phyloP scores from a whole-genome alignment of 257 asterid genomes.

The Solanum sitiens region DNA sequence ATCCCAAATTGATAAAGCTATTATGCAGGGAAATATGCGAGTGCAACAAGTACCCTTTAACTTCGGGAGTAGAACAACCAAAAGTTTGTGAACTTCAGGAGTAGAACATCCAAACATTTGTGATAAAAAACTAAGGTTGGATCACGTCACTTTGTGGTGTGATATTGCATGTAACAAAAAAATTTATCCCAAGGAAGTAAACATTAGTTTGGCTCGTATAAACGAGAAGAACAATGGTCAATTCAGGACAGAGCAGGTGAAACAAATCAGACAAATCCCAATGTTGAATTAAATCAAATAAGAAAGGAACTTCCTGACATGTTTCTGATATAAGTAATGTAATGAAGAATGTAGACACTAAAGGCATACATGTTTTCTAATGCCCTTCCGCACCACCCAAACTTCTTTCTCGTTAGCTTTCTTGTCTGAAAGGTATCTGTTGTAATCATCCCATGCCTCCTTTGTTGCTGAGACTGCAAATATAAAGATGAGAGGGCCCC shows the following conservation, averaged over 20 bases:
- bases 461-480: conserved; percentile 95
- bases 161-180: neutral
- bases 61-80: neutral
- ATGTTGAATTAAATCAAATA: neutral
- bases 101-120: neutral
- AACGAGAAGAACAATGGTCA: neutral
- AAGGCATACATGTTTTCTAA: conserved; percentile 60
- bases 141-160: neutral
- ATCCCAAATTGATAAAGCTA: neutral
- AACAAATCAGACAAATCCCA: neutral
- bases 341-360: conserved; percentile 1
- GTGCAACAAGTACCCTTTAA: neutral
- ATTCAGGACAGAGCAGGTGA: neutral
- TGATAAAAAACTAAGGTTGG: neutral
- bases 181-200: neutral
- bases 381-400: conserved; percentile 85
- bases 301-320: neutral
- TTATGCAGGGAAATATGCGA: neutral
- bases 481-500: conserved; percentile 99
- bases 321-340: neutral
- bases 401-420: conserved; percentile 96
- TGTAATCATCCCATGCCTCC: conserved; percentile 99
- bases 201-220: neutral
- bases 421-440: conserved; percentile 89
- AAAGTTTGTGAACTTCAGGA: neutral